A percentile compares a stretch with the other conserved stretches of the same genome.
These are phyloP conservation scores for Golubevia sp. DNA, from an alignment of 1,284 basidiomycete genomes.

Conservation along the genomic window DNA sequence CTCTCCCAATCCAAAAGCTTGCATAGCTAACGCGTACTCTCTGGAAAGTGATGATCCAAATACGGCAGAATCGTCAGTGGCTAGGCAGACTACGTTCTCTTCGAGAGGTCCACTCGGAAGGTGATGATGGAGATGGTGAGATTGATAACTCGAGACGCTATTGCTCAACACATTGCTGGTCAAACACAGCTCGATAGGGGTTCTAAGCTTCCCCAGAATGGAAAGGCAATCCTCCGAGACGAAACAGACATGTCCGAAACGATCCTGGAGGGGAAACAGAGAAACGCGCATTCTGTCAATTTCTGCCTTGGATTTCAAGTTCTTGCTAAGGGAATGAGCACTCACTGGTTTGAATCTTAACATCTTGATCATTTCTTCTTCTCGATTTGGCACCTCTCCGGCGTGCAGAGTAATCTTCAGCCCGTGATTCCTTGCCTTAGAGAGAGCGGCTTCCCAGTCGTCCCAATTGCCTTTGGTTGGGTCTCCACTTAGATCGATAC, in stretches of 20 bases:
- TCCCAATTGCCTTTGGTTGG: conserved; percentile 19
- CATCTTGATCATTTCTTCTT: conserved; percentile 19
- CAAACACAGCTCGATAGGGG: conserved; percentile 28
- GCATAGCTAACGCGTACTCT: conserved; percentile 25
- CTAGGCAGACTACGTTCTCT: conserved; percentile 9
- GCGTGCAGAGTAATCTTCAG: conserved; percentile 31
- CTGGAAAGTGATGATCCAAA: conserved; percentile 23
- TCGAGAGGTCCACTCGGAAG: conserved; percentile 2
- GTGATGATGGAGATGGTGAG: conserved; percentile 18
- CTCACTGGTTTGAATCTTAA: conserved; percentile 18
- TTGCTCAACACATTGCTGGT: conserved; percentile 29
- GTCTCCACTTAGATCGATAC: conserved; percentile 29
- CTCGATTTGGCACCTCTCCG: conserved; percentile 13
- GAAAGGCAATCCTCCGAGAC: conserved; percentile 8
- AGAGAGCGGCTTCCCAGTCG: conserved; percentile 10
- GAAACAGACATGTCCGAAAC: conserved; percentile 33
- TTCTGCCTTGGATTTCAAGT: neutral
- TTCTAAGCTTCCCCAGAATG: neutral
- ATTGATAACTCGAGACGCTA: conserved; percentile 5
- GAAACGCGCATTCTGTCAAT: neutral
- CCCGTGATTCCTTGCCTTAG: conserved; percentile 7
- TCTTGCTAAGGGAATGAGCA: neutral
- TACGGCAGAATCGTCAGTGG: conserved; percentile 31
- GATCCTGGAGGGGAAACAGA: conserved; percentile 7
- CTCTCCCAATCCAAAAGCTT: conserved; percentile 12